These are phyloP conservation scores for Delitschia confertaspora DNA, from an alignment of 495 filamentous ascomycete genomes.

Conservation along the genomic window DNA sequence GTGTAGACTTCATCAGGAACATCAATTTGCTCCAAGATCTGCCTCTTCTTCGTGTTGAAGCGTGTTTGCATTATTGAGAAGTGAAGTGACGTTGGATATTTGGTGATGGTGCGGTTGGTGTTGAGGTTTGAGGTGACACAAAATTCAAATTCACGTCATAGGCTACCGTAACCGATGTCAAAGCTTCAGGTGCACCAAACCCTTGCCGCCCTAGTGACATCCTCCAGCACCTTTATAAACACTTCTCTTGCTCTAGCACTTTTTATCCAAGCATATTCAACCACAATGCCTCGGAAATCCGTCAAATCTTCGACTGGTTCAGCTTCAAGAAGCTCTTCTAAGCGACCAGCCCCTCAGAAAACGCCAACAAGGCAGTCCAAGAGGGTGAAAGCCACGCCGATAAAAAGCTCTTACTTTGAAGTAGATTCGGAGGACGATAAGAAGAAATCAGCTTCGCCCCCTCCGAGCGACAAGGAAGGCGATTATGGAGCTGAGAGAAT, in stretches of 20 bases:
- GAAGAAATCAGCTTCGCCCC: too few species aligned
- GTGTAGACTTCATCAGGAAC: slow-evolving; percentile 57
- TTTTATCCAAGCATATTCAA: too few species aligned
- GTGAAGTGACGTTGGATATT: neutral
- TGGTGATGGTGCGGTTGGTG: neutral
- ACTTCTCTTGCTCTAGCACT: too few species aligned
- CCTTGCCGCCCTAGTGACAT: too few species aligned
- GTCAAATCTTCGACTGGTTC: slow-evolving; percentile 1
- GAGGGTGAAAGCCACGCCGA: slow-evolving; percentile 46
- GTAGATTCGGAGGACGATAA: slow-evolving; percentile 28
- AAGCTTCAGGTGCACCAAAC: neutral
- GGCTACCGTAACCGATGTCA: neutral
- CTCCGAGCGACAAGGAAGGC: too few species aligned
- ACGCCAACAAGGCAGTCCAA: slow-evolving; percentile 34
- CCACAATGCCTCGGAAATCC: slow-evolving; percentile 16
- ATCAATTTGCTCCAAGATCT: slow-evolving; percentile 56
- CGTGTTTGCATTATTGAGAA: slow-evolving; percentile 6
- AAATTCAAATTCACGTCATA: neutral
- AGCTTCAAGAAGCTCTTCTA: slow-evolving; percentile 21
- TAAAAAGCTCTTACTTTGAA: slow-evolving; percentile 52
- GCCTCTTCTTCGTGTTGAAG: slow-evolving; percentile 54
- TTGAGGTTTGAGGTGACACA: neutral
- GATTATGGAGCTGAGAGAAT: slow-evolving; percentile 36
- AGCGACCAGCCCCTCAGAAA: slow-evolving; percentile 29
- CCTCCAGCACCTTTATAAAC: neutral